Percentiles rank a stretch among this genome's conserved stretches.
phyloP scores from a whole-genome alignment of 768 basidiomycete genomes.

The Krasilnikovozyma curviuscula region DNA sequence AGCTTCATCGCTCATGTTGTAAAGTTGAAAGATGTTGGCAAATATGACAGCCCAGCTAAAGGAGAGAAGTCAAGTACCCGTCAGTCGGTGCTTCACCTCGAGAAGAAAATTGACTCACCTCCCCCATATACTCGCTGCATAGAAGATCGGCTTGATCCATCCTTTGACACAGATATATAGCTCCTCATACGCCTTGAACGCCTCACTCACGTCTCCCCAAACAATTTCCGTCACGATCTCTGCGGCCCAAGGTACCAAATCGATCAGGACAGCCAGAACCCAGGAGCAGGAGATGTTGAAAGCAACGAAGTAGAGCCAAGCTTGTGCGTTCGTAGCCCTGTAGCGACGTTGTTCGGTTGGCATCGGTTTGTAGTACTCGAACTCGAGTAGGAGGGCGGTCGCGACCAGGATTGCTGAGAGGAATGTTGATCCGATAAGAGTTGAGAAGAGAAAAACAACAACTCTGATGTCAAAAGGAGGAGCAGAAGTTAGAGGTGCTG shows the following conservation, averaged over 20 bases:
- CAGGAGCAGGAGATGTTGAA: slow-evolving; percentile 59
- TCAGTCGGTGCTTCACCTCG: no score
- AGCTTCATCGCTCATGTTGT: slow-evolving; percentile 28
- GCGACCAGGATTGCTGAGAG: slow-evolving; percentile 43
- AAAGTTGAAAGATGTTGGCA: slow-evolving; percentile 41
- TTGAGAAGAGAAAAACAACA: slow-evolving; percentile 39
- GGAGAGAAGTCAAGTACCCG: no score
- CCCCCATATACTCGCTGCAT: slow-evolving; percentile 49
- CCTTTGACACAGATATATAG: slow-evolving; percentile 51
- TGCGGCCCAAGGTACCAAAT: slow-evolving; percentile 42
- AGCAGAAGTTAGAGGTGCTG: background rate
- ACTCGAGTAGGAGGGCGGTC: slow-evolving; percentile 44
- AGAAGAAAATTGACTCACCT: no score
- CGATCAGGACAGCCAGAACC: slow-evolving; percentile 53
- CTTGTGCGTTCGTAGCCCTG: slow-evolving; percentile 17
- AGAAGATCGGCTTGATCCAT: slow-evolving; percentile 34
- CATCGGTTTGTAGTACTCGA: slow-evolving; percentile 39
- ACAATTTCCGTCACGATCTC: slow-evolving; percentile 37
- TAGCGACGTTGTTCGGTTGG: slow-evolving; percentile 43
- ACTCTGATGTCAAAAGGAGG: background rate
- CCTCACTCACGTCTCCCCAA: slow-evolving; percentile 62
- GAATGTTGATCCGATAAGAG: slow-evolving; percentile 50
- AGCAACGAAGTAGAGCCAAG: slow-evolving; percentile 68
- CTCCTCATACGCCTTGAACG: slow-evolving; percentile 45
- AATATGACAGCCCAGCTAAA: slow-evolving; percentile 61